These are phyloP conservation scores for Setaria italica DNA, from an alignment of 202 grass and related monocot genomes.

Conservation along the genomic window DNA sequence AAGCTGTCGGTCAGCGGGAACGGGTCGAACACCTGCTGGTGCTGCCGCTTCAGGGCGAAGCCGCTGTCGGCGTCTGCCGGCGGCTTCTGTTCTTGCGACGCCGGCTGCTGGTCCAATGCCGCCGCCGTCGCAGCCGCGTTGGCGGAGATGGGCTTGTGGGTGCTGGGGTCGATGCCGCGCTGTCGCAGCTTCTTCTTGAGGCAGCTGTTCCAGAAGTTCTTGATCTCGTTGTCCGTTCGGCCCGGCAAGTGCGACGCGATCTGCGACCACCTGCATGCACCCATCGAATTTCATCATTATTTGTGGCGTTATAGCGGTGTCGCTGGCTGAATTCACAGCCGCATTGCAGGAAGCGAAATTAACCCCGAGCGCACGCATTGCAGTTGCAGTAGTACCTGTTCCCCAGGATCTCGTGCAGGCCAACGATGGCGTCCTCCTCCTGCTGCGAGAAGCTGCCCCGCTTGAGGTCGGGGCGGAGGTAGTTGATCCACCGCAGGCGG, in stretches of 20 bases:
- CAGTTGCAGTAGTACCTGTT: conserved; percentile 61
- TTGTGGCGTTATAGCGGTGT: neutral
- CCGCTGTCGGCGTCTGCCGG: neutral
- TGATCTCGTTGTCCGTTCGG: conserved; percentile 97
- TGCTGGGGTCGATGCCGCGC: conserved; percentile 81
- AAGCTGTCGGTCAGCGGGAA: conserved; percentile 72
- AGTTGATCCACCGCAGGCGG: conserved; percentile 94
- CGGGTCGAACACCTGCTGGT: conserved; percentile 62
- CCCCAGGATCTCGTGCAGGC: conserved; percentile 78
- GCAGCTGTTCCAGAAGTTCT: conserved; percentile 97
- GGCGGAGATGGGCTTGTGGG: conserved; percentile 67
- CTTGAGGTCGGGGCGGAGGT: conserved; percentile 91
- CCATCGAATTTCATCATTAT: neutral
- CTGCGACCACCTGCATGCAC: conserved; percentile 81
- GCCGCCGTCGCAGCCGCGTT: neutral
- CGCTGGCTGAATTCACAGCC: neutral
- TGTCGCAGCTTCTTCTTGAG: conserved; percentile 96
- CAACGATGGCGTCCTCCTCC: conserved; percentile 85
- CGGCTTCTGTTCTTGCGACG: conserved; percentile 39
- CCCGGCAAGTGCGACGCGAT: conserved; percentile 91
- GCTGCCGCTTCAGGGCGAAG: conserved; percentile 23
- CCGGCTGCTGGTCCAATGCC: conserved; percentile 10
- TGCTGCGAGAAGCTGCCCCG: conserved; percentile 92
- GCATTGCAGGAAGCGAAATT: neutral
- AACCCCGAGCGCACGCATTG: no score